These are phyloP conservation scores for Dothidotthia symphoricarpi DNA, from an alignment of 2,329 filamentous ascomycete genomes.

Conservation along the genomic window DNA sequence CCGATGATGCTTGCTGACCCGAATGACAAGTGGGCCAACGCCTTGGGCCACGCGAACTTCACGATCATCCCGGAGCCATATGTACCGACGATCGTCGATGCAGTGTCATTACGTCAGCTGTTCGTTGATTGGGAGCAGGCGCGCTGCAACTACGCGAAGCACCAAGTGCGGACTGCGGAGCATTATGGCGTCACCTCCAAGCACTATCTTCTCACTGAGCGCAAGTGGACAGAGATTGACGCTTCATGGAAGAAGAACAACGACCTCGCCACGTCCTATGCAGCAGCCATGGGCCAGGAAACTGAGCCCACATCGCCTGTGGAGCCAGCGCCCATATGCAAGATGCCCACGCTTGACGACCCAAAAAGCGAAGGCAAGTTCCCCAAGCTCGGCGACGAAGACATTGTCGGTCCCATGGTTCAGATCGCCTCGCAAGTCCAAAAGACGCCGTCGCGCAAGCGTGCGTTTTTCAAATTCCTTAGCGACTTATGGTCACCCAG, in stretches of 20 bases:
- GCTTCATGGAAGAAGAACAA: constrained; percentile 69
- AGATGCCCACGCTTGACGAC: constrained; percentile 68
- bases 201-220: constrained; percentile 79
- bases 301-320: constrained; percentile 42
- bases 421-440: constrained; percentile 42
- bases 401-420: constrained; percentile 91
- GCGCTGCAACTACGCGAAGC: constrained; percentile 82
- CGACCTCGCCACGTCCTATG: constrained; percentile 57
- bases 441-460: constrained; percentile 38
- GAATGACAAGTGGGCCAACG: constrained; percentile 78
- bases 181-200: constrained; percentile 89
- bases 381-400: constrained; percentile 80
- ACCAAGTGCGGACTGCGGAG: constrained; percentile 81
- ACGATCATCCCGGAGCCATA: constrained; percentile 83
- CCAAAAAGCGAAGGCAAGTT: constrained; percentile 74
- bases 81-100: constrained; percentile 60
- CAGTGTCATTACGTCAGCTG: constrained; percentile 62
- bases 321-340: constrained; percentile 57
- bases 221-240: constrained; percentile 85
- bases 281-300: constrained; percentile 35
- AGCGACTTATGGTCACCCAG: constrained; percentile 39
- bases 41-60: constrained; percentile 90
- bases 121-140: constrained; percentile 80
- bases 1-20: constrained; percentile 67
- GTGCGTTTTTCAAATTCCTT: constrained; percentile 41